Conservation (phyloP, 371 early-diverging fungal species). For the Furculomyces boomerangus region DNA sequence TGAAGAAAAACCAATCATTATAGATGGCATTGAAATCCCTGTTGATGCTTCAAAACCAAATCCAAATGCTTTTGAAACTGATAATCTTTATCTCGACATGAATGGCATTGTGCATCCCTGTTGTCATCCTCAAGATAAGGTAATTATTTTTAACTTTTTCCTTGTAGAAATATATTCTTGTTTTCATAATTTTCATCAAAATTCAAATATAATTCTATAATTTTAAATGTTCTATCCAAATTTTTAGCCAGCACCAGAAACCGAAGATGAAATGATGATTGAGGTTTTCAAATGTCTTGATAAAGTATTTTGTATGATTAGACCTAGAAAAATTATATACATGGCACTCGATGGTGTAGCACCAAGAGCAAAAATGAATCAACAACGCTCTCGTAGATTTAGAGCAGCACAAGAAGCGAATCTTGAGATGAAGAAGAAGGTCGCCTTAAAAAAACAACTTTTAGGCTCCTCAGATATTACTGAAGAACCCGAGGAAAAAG, state of each 20-base stretch:
- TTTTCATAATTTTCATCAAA: no score
- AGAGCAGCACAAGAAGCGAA: slow-evolving; percentile 78
- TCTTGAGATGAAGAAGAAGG: slow-evolving; percentile 50
- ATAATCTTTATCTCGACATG: slow-evolving; percentile 98
- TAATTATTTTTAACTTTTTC: not conserved
- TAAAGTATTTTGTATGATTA: slow-evolving; percentile 73
- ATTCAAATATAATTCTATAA: no score
- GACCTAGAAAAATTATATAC: slow-evolving; percentile 90
- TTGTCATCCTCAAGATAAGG: slow-evolving; percentile 85
- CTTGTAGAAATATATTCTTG: no score
- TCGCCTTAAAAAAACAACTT: slow-evolving; percentile 37
- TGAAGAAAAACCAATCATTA: slow-evolving; percentile 45
- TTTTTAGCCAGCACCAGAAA: slow-evolving; percentile 43
- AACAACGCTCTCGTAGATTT: slow-evolving; percentile 96
- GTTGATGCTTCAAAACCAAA: slow-evolving; percentile 80
- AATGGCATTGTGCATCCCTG: slow-evolving; percentile 99
- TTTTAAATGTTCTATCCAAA: not conserved
- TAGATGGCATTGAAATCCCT: slow-evolving; percentile 57
- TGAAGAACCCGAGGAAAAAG: slow-evolving; percentile 10
- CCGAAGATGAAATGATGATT: slow-evolving; percentile 90
- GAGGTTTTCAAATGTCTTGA: slow-evolving; percentile 93
- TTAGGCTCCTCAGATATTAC: slow-evolving; percentile 34
- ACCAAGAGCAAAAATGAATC: slow-evolving; percentile 99
- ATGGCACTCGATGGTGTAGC: slow-evolving; percentile 98
- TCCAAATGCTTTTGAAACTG: slow-evolving; percentile 84